Base-by-base conservation (phyloP, 2,329 filamentous ascomycete species). In the Claviceps spartinae region DNA sequence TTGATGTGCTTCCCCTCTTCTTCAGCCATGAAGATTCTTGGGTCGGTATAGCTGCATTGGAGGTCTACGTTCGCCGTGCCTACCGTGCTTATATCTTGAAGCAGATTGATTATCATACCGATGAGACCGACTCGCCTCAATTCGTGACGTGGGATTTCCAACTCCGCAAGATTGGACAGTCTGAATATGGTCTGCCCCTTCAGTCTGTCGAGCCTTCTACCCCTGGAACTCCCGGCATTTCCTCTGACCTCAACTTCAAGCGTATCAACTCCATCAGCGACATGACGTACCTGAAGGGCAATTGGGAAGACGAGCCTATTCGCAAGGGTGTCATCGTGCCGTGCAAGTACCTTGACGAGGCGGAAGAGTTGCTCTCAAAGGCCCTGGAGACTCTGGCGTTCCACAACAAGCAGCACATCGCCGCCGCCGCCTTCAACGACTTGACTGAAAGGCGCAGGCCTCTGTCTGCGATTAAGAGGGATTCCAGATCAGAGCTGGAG, bases 81-180 rank as follows among this genome's bases (percentile, higher is more conserved):
- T 98, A 98, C 74, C 87, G 93, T 75, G 93, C 93, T 2, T 98
- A 98, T 71, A 83, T 86, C 54, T 75, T 98, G 49, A 90, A 94
- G 77, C 76, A 82, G 60, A 85, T 98, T 53, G 81, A 95, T 61
- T 98, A 98, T 67, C 83, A 94, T 66, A 81, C 90, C 62, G 83
- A 85, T 51, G 88, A 95, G 60, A 75, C 68, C 9, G 76, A 78
- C 9, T 67, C 66, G 24, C 78, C 86, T 24, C 82, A 85, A 9
- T 95, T 86, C 63, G 74, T 97, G 42, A 88, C 89, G 11, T 98
- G 93, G 93, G 91, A 97, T 70, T 98, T 98, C 67, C 78, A 88
- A 53, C 82, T 98, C 54, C 83, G 90, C 65, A 97, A 95, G 77
- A 84, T 95, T 60, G 91, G 89, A 37, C 85, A 94, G 66, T 83